Evolutionary conservation across 2,329 filamentous ascomycete species (phyloP).

Genomic region (Xylariaceae sp.): DNA sequence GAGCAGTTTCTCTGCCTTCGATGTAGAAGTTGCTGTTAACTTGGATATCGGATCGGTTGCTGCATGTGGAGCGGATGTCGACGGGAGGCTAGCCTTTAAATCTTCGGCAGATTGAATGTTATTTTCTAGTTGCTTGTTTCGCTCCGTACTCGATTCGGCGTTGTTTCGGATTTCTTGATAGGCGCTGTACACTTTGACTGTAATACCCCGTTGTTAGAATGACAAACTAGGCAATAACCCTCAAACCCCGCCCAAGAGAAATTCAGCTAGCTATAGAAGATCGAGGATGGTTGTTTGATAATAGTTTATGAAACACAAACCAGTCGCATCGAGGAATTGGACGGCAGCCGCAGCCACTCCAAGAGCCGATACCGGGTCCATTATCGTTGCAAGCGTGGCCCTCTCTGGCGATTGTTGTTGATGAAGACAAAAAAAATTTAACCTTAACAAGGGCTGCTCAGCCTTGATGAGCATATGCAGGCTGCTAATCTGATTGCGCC

Average conservation of each 20-base stretch:
- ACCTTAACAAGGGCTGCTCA: too few relatives aligned
- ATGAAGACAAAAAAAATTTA: too few relatives aligned
- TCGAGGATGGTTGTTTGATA: too few relatives aligned
- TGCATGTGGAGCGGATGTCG: neutral
- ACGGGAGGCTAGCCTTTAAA: constrained; percentile 1
- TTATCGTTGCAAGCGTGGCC: too few relatives aligned
- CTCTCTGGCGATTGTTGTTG: too few relatives aligned
- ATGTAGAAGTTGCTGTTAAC: constrained; percentile 7
- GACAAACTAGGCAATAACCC: too few relatives aligned
- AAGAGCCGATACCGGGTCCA: constrained; percentile 21
- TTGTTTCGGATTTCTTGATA: constrained; percentile 18
- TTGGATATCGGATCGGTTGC: constrained; percentile 4
- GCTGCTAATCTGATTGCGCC: too few relatives aligned
- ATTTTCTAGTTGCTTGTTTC: constrained; percentile 20
- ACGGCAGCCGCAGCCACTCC: constrained; percentile 24
- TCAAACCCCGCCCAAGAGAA: too few relatives aligned
- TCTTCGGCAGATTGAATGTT: constrained; percentile 2
- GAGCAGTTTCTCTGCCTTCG: constrained; percentile 10
- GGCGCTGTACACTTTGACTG: constrained; percentile 15
- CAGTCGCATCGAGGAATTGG: constrained; percentile 21
- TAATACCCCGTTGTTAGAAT: neutral
- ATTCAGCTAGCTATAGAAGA: too few relatives aligned
- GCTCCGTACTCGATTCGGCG: constrained; percentile 9
- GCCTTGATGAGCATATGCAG: too few relatives aligned
- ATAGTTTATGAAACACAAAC: neutral